phyloP scores from a whole-genome alignment of 2,329 filamentous ascomycete species.

The Curvularia verruculosa region DNA sequence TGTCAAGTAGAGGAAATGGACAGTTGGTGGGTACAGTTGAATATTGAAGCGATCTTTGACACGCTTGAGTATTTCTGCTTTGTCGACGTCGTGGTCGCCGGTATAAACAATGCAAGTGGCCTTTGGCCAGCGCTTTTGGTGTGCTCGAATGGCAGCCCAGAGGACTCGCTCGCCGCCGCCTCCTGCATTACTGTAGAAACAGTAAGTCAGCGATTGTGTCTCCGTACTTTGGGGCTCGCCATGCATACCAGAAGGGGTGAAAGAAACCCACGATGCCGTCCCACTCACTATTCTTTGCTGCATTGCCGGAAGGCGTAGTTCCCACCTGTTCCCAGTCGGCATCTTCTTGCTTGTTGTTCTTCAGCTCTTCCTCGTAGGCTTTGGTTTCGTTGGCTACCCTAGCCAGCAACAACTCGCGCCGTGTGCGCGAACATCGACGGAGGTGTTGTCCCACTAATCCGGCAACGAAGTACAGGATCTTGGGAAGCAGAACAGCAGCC shows the following conservation, averaged over 20 bases:
- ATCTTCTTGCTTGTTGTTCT: constrained; percentile 52
- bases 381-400: constrained; percentile 42
- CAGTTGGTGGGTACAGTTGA: constrained; percentile 77
- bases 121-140: constrained; percentile 84
- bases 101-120: constrained; percentile 94
- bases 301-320: constrained; percentile 54
- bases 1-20: constrained; percentile 89
- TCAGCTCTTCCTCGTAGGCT: constrained; percentile 26
- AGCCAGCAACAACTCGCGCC: constrained; percentile 43
- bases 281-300: constrained; percentile 67
- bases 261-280: constrained; percentile 92
- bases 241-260: constrained; percentile 87
- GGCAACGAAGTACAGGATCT: constrained; percentile 35
- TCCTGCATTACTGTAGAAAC: constrained; percentile 78
- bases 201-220: constrained; percentile 23
- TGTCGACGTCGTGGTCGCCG: constrained; percentile 87
- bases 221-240: background rate
- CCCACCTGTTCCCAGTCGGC: constrained; percentile 76
- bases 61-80: constrained; percentile 75
- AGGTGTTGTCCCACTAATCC: constrained; percentile 39
- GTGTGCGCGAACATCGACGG: constrained; percentile 40
- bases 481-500: constrained; percentile 33
- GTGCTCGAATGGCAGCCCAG: constrained; percentile 93
- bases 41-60: constrained; percentile 92
- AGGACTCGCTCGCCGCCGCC: constrained; percentile 94